Evolutionary conservation across 495 filamentous ascomycete genomes (phyloP), one percentile per base, ranked within the genome.

Genomic region (Penicillium robsamsonii): DNA sequence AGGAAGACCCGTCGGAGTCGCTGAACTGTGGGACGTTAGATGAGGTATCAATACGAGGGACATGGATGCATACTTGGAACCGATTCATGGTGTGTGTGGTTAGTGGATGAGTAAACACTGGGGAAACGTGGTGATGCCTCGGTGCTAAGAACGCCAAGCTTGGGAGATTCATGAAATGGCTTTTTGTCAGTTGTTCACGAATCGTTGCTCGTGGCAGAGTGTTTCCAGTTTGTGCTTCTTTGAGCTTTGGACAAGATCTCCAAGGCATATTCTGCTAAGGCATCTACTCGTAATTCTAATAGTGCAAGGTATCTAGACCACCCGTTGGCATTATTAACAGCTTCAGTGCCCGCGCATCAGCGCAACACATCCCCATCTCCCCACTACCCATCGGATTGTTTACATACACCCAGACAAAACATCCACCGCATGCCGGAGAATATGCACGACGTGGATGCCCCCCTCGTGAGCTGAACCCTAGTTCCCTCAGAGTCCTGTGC

Each of bases 1-100:
- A 81, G 44, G 68, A 69, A 44, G 78, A 79, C 52, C 75, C 77
- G 59, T 81, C 75, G 46, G 76, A 76, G 59, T 77, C 79, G 58
- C 69, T 74, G 60, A 81, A 80, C 79, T 82, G 57, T 46, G 35
- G 20, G 3, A 5, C 4, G 17, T 57, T 38, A 41, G 33, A 42
- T 22, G 35, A 53, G 5, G 40, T 24, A 45, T 13, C 17, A 38
- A 20, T 27, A 22, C 11, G 11, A 10, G 10, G 8, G 3, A 12
- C 3, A 20, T 31, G 17, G 10, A 11, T 35, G 18, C 58, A 27
- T 64, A 69, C 66, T 50, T 62, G 45, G 15, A 67, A 69, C 15
- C 58, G 63, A 58, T 69, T 62, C 66, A 69, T 69, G 61, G 41
- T 59, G 58, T 43, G 55, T 24, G 43, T 37, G 53, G 22, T 35